Base-by-base conservation (phyloP, 805 yeast species). In the Jamesozyma rosinii region DNA sequence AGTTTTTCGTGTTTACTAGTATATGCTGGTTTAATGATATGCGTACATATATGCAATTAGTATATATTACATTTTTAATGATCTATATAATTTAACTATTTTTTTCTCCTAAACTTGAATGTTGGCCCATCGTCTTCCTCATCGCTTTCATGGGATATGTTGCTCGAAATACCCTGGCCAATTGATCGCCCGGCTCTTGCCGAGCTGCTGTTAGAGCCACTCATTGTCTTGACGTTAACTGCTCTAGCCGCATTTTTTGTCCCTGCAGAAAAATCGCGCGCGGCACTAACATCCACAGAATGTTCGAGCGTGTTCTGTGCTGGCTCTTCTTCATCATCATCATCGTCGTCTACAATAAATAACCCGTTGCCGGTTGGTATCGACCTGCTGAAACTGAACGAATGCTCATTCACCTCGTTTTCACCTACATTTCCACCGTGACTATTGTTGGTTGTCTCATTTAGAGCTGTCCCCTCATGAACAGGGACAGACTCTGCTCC, bases 91-190 rank as follows among this genome's bases (percentile, higher is more conserved):
- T 24, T 35, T 14, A 3, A 19, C 18, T 35, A 35, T 18, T 37
- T 37, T 15, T 45, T 53, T 35, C 61, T 52, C 38, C 50, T 61
- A 41, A 68, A 67, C 37, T 55, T 59, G 44, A 68, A 68, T 15
- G 49, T 53, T 2, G 68, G 70, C 3, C 48, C 62, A 30, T 66
- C 69, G 42, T 65, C 66, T 33, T 55, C 60, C 31, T 56, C 62
- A 26, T 55, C 60, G 32, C 55, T 35, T 37, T 41, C 45, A 15
- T 42, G 41, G 3, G 32, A 24, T 5, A 35, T 39, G 26, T 29
- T 31, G 13, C 29, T 32, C 18, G 4, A 5, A 15, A 32, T n/a
- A 32, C 5, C 9, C 18, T 8, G 4, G 10, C 5, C 17, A n/a
- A 15, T 15, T 15, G 35, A 11, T 32, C 17, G 17, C 4, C 3